Evolutionary conservation across 2,329 filamentous ascomycete species (phyloP).

Genomic region (Phaeosphaeriaceae sp.): DNA sequence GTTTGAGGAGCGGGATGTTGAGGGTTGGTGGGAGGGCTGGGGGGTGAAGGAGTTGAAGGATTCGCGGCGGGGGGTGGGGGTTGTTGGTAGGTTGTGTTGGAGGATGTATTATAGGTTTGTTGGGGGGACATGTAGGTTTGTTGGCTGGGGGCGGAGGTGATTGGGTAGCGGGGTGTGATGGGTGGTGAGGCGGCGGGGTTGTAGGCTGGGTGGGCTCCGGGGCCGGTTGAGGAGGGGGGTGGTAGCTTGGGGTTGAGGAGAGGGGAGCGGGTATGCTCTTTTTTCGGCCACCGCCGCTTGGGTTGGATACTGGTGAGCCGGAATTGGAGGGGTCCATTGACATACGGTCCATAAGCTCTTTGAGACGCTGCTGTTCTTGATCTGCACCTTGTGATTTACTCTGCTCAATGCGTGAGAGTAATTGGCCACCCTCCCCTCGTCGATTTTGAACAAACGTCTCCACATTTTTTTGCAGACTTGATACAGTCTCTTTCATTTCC

Average conservation of each 20-base stretch:
- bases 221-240: constrained; percentile 37
- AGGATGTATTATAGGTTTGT: constrained; percentile 29
- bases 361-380: constrained; percentile 82
- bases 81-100: constrained; percentile 38
- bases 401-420: constrained; percentile 86
- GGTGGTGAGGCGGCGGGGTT: constrained; percentile 57
- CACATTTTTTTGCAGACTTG: constrained; percentile 92
- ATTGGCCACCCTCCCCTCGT: constrained; percentile 85
- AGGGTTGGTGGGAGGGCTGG: constrained; percentile 26
- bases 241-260: constrained; percentile 38
- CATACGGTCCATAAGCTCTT: constrained; percentile 93
- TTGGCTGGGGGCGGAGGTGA: constrained; percentile 34
- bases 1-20: constrained; percentile 30
- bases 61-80: constrained; percentile 41
- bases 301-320: constrained; percentile 42
- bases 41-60: constrained; percentile 36
- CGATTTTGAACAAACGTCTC: constrained; percentile 97
- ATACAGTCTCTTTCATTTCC: constrained; percentile 94
- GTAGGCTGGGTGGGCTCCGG: constrained; percentile 53
- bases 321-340: constrained; percentile 69
- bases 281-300: constrained; percentile 33
- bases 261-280: constrained; percentile 52
- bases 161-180: constrained; percentile 54
- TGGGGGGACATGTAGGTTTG: constrained; percentile 44
- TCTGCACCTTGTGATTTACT: constrained; percentile 76